These are phyloP conservation scores for Penicillium coffeae DNA, from an alignment of 495 filamentous ascomycete genomes.

Conservation along the genomic window DNA sequence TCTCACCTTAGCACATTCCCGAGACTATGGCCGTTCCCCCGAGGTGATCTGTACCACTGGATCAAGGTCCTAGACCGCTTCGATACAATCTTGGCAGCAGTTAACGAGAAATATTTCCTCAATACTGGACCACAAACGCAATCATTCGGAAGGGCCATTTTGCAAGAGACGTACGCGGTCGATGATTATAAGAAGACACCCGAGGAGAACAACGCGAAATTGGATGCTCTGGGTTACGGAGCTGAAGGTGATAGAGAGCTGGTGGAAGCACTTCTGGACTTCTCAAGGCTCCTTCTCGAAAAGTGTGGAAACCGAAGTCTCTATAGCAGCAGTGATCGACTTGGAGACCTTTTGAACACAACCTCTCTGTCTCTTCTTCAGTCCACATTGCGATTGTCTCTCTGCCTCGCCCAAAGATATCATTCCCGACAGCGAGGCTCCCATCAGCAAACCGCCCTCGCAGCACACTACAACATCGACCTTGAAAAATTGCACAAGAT, in stretches of 20 bases:
- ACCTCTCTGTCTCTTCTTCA: slow-evolving; percentile 75
- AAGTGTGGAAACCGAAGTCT: slow-evolving; percentile 97
- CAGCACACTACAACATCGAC: slow-evolving; percentile 91
- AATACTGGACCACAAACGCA: slow-evolving; percentile 74
- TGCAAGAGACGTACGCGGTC: slow-evolving; percentile 51
- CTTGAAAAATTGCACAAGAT: slow-evolving; percentile 82
- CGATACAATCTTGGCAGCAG: slow-evolving; percentile 77
- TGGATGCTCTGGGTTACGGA: slow-evolving; percentile 58
- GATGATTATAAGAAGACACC: slow-evolving; percentile 37
- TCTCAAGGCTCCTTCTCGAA: slow-evolving; percentile 81
- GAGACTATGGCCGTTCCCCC: slow-evolving; percentile 88
- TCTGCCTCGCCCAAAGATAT: slow-evolving; percentile 86
- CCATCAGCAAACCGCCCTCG: slow-evolving; percentile 68
- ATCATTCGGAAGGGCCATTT: slow-evolving; percentile 62
- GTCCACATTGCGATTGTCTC: slow-evolving; percentile 67
- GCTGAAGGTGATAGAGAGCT: slow-evolving; percentile 75
- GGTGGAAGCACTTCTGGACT: slow-evolving; percentile 72
- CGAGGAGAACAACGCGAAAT: slow-evolving; percentile 48
- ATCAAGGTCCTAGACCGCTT: slow-evolving; percentile 93
- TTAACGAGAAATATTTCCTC: slow-evolving; percentile 77
- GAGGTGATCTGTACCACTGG: slow-evolving; percentile 98
- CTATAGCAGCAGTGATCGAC: slow-evolving; percentile 84
- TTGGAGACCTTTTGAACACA: slow-evolving; percentile 83
- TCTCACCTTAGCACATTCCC: slow-evolving; percentile 75
- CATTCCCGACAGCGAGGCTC: slow-evolving; percentile 74